phyloP scores from a whole-genome alignment of 2,329 filamentous ascomycete genomes.

The Aureobasidium musti region DNA sequence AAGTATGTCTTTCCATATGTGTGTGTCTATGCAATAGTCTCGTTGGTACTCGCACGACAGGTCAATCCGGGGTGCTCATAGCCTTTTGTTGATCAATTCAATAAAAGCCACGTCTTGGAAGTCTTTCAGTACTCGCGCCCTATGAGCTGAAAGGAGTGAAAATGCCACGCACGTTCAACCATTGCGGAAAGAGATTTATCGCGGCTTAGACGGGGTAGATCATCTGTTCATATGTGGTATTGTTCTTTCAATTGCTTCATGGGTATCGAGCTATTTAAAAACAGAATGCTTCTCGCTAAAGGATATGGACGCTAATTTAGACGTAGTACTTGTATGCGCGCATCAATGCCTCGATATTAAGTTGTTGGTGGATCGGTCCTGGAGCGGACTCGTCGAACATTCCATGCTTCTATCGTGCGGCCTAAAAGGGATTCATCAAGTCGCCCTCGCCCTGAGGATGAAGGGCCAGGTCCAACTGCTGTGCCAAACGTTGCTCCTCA shows the following conservation, averaged over 20 bases:
- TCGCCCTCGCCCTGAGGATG: constrained; percentile 22
- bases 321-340: constrained; percentile 8
- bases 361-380: not conserved
- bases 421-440: not conserved
- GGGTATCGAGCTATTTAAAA: constrained; percentile 23
- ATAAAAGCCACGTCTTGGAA: constrained; percentile 24
- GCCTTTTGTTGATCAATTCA: constrained; percentile 11
- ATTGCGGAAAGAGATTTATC: not conserved
- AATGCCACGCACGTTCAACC: not conserved
- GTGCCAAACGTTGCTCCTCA: constrained; percentile 43
- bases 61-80: constrained; percentile 12
- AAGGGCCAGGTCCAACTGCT: constrained; percentile 32
- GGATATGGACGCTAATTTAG: not conserved
- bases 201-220: not conserved
- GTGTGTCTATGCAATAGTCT: not conserved
- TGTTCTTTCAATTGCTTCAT: constrained; percentile 12
- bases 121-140: not conserved
- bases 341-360: not conserved
- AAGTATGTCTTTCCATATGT: not conserved
- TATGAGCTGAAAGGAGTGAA: not conserved
- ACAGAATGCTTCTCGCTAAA: constrained; percentile 17
- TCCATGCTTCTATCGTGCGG: not conserved
- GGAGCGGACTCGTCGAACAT: not conserved
- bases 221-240: not conserved
- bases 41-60: constrained; percentile 7